These are phyloP conservation scores for Fraxinus xanthoxyloides DNA, from an alignment of 305 asterid genomes.

Conservation along the genomic window DNA sequence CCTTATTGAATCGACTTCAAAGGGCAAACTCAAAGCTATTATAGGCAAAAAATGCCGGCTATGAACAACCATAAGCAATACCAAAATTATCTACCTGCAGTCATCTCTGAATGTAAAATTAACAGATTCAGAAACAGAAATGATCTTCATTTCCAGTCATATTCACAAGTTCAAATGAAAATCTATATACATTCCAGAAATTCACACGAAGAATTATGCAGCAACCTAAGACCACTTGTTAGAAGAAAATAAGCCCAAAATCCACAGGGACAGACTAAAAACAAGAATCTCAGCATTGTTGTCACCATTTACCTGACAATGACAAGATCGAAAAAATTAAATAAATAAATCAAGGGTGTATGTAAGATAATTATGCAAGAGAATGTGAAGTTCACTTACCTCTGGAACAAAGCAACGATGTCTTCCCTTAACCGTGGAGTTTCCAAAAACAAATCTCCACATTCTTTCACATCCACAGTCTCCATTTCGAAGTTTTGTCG, in stretches of 20 bases:
- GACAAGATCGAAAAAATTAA: neutral
- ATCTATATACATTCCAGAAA: neutral
- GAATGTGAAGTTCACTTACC: neutral
- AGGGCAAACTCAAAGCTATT: neutral
- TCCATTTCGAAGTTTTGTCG: constrained; percentile 26
- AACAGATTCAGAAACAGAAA: neutral
- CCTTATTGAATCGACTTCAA: neutral
- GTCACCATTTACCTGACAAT: constrained; percentile 34
- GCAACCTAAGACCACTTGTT: neutral
- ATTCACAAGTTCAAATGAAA: constrained; percentile 20
- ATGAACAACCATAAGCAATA: neutral
- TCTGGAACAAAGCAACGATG: constrained; percentile 10
- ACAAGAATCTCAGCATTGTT: neutral
- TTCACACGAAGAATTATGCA: neutral
- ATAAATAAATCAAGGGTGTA: constrained; percentile 5
- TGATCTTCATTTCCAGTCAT: neutral
- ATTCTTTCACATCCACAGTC: constrained; percentile 6
- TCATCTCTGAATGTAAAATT: neutral
- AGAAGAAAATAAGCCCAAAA: constrained; percentile 4
- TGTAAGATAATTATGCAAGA: neutral
- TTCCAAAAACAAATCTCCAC: constrained; percentile 29
- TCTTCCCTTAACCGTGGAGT: constrained; percentile 18
- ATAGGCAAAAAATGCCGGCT: neutral
- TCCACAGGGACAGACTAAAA: neutral
- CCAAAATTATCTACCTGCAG: neutral